These are phyloP conservation scores for Tricladium varicosporioides DNA, from an alignment of 2,329 filamentous ascomycete species.

Conservation along the genomic window DNA sequence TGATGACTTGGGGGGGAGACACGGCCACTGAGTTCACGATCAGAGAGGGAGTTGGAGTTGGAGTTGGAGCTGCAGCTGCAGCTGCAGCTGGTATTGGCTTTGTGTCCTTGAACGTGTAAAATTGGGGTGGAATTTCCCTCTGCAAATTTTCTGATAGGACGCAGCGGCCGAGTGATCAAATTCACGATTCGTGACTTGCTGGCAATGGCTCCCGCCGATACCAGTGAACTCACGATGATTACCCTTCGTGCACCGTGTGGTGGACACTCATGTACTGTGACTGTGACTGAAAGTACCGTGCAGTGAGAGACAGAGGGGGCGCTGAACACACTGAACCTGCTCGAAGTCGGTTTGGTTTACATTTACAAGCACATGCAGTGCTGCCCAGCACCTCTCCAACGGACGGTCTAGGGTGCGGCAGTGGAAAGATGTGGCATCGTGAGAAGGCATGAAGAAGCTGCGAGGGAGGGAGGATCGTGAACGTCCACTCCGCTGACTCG, in stretches of 20 bases:
- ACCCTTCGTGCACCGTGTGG: background rate
- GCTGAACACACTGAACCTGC: no score
- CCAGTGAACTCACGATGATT: background rate
- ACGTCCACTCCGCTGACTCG: no score
- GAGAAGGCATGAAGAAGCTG: conserved; percentile 3
- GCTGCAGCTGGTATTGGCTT: background rate
- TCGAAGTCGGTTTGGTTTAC: no score
- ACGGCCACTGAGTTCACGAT: background rate
- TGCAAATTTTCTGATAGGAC: background rate
- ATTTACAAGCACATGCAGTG: conserved; percentile 10
- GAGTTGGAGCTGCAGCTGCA: no score
- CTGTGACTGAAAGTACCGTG: background rate
- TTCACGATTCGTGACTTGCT: background rate
- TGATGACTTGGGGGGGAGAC: background rate
- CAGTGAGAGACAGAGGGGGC: background rate
- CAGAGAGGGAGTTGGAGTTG: no score
- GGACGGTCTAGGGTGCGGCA: conserved; percentile 1
- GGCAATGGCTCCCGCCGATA: background rate
- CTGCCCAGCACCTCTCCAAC: conserved; percentile 6
- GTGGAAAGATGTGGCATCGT: conserved; percentile 25
- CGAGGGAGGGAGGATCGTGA: background rate
- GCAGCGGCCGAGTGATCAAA: background rate
- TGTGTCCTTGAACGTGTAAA: background rate
- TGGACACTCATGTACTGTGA: conserved; percentile 1
- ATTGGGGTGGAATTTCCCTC: background rate